A percentile compares a stretch with the other conserved stretches of the same genome.
Conservation (phyloP, 225 moss, liverwort and hornwort genomes). For the Anthoceros angustus region DNA sequence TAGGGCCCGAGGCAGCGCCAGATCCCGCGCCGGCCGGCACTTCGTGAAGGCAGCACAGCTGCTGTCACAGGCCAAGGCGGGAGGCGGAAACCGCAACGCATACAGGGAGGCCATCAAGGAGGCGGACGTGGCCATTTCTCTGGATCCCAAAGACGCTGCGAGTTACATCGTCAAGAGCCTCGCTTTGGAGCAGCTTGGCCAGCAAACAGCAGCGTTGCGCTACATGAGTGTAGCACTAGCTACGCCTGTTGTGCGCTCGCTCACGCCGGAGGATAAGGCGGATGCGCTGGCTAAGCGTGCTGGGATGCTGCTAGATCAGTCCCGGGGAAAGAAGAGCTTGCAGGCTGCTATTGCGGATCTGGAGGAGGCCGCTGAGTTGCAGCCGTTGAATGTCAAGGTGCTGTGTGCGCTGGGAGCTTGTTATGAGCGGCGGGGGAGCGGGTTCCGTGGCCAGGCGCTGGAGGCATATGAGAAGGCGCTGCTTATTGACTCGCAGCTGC, state of each 20-base stretch:
- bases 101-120: constrained; percentile 23
- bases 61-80: constrained; percentile 14
- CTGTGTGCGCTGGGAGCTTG: constrained; percentile 28
- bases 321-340: constrained; percentile 15
- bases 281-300: constrained; percentile 33
- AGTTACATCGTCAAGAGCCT: constrained; percentile 34
- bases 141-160: constrained; percentile 37
- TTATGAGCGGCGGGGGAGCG: constrained; percentile 19
- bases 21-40: constrained; percentile 27
- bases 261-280: constrained; percentile 22
- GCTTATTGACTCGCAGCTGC: constrained; percentile 13
- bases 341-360: constrained; percentile 23
- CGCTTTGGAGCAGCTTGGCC: constrained; percentile 23
- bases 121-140: constrained; percentile 28
- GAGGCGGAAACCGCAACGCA: constrained; percentile 17
- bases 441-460: constrained; percentile 18
- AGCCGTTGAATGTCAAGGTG: constrained; percentile 15
- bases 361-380: constrained; percentile 25
- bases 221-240: constrained; percentile 24
- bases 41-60: constrained; percentile 39
- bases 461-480: constrained; percentile 27
- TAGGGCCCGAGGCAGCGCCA: constrained; percentile 1
- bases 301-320: constrained; percentile 18
- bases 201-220: constrained; percentile 28
- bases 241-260: constrained; percentile 8